A percentile compares a stretch with the other conserved stretches of the same genome.
These are phyloP conservation scores for Crithidia sp. DNA, from an alignment of 208 protist species.

Conservation along the genomic window DNA sequence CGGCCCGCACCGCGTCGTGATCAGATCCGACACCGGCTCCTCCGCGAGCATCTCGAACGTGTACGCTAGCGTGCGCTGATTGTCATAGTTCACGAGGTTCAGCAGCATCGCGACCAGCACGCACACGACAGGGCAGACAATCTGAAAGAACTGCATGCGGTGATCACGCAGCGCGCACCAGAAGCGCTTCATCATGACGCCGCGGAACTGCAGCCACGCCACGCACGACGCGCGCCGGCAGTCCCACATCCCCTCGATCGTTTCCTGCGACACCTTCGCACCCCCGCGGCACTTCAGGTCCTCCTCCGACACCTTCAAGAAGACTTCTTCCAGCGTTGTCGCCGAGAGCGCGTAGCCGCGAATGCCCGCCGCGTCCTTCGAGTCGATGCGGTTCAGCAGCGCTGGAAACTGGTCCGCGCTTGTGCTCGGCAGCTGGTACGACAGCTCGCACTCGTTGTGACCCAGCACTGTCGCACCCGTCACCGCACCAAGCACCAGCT, in stretches of 20 bases:
- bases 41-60: not conserved
- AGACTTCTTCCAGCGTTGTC: conserved; percentile 16
- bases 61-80: not conserved
- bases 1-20: not conserved
- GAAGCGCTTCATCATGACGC: conserved; percentile 65
- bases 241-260: not conserved
- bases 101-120: conserved; percentile 76
- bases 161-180: conserved; percentile 62
- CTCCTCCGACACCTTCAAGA: conserved; percentile 16
- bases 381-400: conserved; percentile 10
- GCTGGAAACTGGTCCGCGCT: conserved; percentile 4
- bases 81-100: conserved; percentile 33
- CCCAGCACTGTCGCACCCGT: conserved; percentile 32
- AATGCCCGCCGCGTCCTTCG: conserved; percentile 2
- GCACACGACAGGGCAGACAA: conserved; percentile 68
- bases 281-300: conserved; percentile 1
- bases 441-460: conserved; percentile 14
- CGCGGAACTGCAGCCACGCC: conserved; percentile 6
- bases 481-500: conserved; percentile 24
- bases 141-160: conserved; percentile 74
- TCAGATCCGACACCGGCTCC: not conserved
- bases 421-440: not conserved
- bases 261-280: not conserved
- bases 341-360: conserved; percentile 8
- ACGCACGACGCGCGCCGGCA: not conserved